Percentiles rank a stretch among this genome's conserved stretches.
Evolutionary conservation across 2,329 filamentous ascomycete species (phyloP).

Genomic region (Beauveria scarabaeidicola): DNA sequence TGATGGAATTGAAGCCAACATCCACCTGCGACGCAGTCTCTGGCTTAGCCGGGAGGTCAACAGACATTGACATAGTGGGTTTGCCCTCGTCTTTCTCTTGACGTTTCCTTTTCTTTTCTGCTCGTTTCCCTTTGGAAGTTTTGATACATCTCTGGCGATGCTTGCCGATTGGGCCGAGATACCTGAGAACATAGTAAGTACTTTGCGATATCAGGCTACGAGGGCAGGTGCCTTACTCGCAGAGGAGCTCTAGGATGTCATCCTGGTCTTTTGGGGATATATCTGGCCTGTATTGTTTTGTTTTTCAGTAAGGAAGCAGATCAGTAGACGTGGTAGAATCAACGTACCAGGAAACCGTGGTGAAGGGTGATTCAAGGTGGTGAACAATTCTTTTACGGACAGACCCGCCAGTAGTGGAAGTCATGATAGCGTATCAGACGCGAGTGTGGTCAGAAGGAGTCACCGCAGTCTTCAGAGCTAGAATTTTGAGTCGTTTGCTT

Average conservation of each 20-base stretch:
- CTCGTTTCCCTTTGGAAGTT: conserved; percentile 54
- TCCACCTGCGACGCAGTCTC: conserved; percentile 51
- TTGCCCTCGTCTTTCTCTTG: conserved; percentile 21
- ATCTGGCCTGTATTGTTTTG: conserved; percentile 44
- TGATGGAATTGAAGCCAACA: conserved; percentile 57
- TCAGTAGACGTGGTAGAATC: background rate
- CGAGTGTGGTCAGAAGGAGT: background rate
- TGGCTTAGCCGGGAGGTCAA: conserved; percentile 29
- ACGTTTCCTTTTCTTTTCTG: conserved; percentile 41
- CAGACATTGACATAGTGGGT: conserved; percentile 13
- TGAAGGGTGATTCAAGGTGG: conserved; percentile 58
- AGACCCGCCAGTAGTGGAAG: conserved; percentile 16
- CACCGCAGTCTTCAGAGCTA: background rate
- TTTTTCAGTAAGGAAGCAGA: background rate
- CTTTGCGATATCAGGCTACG: background rate
- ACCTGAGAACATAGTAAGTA: conserved; percentile 31
- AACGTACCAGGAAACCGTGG: conserved; percentile 48
- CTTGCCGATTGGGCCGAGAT: conserved; percentile 55
- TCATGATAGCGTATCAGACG: conserved; percentile 15
- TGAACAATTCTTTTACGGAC: conserved; percentile 50
- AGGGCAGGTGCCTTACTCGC: conserved; percentile 42
- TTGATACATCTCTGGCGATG: conserved; percentile 46
- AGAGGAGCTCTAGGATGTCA: conserved; percentile 57
- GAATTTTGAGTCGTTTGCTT: background rate
- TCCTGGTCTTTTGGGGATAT: conserved; percentile 51